Percentiles rank a stretch among this genome's conserved stretches.
phyloP scores from a whole-genome alignment of 2,329 filamentous ascomycete species.

The Aureobasidium sp. region DNA sequence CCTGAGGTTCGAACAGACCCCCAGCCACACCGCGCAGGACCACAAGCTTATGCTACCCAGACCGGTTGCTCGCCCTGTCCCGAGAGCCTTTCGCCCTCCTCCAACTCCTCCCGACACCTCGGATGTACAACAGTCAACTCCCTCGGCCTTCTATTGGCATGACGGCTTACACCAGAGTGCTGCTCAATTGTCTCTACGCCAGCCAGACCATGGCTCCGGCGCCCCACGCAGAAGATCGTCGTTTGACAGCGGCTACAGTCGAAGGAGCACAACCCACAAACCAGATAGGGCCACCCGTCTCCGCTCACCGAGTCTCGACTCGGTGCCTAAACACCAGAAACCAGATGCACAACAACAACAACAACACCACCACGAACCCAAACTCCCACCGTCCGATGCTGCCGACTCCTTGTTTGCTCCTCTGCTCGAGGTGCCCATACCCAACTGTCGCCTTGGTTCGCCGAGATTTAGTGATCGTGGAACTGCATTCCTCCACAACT shows the following conservation, averaged over 20 bases:
- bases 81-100: slow-evolving; percentile 2
- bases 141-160: slow-evolving; percentile 14
- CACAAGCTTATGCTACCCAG: slow-evolving; percentile 9
- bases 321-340: background rate
- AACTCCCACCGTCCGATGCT: background rate
- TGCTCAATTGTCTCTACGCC: background rate
- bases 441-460: slow-evolving; percentile 73
- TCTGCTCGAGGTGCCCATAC: slow-evolving; percentile 66
- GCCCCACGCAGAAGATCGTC: background rate
- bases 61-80: slow-evolving; percentile 3
- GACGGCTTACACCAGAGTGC: slow-evolving; percentile 16
- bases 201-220: background rate
- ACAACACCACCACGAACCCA: too few relatives aligned
- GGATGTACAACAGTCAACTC: background rate
- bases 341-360: background rate
- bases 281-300: background rate
- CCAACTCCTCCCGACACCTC: slow-evolving; percentile 13
- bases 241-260: slow-evolving; percentile 11
- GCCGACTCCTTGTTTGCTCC: slow-evolving; percentile 1
- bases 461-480: slow-evolving; percentile 70
- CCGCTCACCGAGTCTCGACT: slow-evolving; percentile 10
- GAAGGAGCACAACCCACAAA: background rate
- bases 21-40: background rate
- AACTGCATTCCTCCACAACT: slow-evolving; percentile 68
- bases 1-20: slow-evolving; percentile 27